Evolutionary conservation across 139 green algal genomes (phyloP), one percentile per base, ranked within the genome.

Genomic region (Mesotaenium endlicherianum): DNA sequence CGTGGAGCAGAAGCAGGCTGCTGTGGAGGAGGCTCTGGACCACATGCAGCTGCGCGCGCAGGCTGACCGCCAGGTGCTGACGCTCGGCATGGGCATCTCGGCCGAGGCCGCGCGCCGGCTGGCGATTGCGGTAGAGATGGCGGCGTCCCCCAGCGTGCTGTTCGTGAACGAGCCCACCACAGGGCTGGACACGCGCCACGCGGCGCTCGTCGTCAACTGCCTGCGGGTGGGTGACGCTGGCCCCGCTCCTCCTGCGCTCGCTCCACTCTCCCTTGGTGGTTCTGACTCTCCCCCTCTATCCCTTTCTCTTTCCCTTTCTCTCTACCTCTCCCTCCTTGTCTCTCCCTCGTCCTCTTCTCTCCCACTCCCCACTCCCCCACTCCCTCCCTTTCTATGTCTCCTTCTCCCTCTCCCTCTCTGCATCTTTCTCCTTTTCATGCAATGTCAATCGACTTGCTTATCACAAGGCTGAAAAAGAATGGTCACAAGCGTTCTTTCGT

Each of bases 81-180:
- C 31, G 16, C 70, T 69, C 6, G 67, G 16, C 42, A 8, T 8
- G 20, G 20, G 5, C 43, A 26, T 78, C 8, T 8, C 31, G 20
- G 82, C 91, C n/a, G 93, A 97, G 92, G 91, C 94, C 83, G 86
- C 93, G 76, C 97, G 97, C 90, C 89, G 94, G 2, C 88, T 98
- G 36, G 95, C 89, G 77, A 97, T 97, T 77, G 94, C 90, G 0
- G 91, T 97, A 39, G 94, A 98, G 91, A 87, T 97, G 40, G 94
- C 97, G 26, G 89, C 91, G 44, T 93, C 92, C 87, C 89, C 91
- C 1, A 69, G 60, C 39, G 44, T 89, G 49, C 67, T 89, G 30
- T 87, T 89, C 42, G 44, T 89, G 44, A 87, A 91, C 40, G 86
- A 91, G 58, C 88, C 88, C 8, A 90, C 17, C 31, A 42, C 16